Evolutionary conservation across 345 rosid species (phyloP), one percentile per base, ranked within the genome.

Genomic region (Erucastrum elatum): DNA sequence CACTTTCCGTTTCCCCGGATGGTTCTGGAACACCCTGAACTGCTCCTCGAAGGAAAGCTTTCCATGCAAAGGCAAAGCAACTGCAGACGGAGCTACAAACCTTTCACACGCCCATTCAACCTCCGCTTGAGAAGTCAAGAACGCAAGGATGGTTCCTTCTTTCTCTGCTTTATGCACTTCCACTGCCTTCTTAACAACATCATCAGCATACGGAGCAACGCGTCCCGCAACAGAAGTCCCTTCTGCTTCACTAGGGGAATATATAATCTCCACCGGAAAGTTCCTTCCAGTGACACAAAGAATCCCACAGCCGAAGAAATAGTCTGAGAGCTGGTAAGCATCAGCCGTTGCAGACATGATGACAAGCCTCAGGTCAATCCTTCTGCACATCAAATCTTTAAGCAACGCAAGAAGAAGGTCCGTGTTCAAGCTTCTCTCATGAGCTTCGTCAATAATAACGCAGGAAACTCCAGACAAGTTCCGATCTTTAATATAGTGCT

Each of bases 301-400:
- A 66, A 90, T 88, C 31, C 68, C 67, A 75, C 94, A 94, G 46
- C 88, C 86, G 39, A 83, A 92, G 74, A 92, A 89, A 84, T 88
- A 94, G 13, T 86, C 76, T n/a, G 98, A 87, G 12, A 94, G 91
- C 71, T 89, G 91, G 66, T 77, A 65, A 46, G 97, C 89, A 87
- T 94, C 89, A 10, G 94, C 98, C 27, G 98, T 94, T 70, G 98
- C 98, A 60, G 97, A 94, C 98, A 94, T 94, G 84, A 94, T 89
- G 55, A 94, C 75, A 78, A 94, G 88, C 86, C 91, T 88, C 75
- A 94, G 68, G 72, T 88, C 88, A 78, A 55, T 27, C 79, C 93
- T 90, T 81, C 56, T 78, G 56, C 68, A 41, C 46, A 92, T 89
- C 77, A 94, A 81, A 70, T 84, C 82, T 85, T 87, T 90, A 25